Percentiles rank a stretch among this genome's conserved stretches.
These are phyloP conservation scores for Naganishia vishniacii DNA, from an alignment of 768 basidiomycete species.

Conservation along the genomic window DNA sequence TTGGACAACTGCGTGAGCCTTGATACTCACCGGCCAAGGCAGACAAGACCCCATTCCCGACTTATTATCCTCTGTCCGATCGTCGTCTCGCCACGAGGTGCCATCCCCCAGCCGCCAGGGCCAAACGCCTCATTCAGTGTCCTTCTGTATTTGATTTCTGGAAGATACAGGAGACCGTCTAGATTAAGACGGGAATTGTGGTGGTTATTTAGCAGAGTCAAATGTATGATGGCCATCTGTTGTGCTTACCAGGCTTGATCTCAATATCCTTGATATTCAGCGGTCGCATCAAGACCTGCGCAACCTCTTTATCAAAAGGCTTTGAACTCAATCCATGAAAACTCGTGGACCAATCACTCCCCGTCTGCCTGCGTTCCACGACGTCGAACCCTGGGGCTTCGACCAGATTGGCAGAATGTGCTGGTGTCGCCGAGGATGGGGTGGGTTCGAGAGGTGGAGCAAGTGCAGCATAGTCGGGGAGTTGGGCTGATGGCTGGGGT, in stretches of 20 bases:
- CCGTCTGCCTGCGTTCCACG: not conserved
- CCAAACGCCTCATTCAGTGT: constrained; percentile 89
- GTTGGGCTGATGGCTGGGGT: constrained; percentile 19
- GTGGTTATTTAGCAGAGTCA: not conserved
- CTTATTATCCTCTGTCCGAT: constrained; percentile 82
- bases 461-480: constrained; percentile 23
- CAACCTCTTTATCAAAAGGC: constrained; percentile 70
- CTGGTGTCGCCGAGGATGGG: not conserved
- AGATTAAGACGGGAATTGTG: constrained; percentile 6
- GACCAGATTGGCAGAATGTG: not conserved
- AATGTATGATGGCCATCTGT: not conserved
- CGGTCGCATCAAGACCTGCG: constrained; percentile 67
- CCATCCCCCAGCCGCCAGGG: constrained; percentile 94
- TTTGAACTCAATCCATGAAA: constrained; percentile 72
- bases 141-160: constrained; percentile 93
- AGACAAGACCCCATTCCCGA: constrained; percentile 89
- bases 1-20: no score
- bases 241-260: constrained; percentile 78
- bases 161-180: constrained; percentile 92
- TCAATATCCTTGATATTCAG: constrained; percentile 75
- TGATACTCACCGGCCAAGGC: constrained; percentile 71
- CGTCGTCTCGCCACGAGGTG: constrained; percentile 85
- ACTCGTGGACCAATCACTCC: constrained; percentile 74
- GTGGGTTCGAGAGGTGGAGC: constrained; percentile 19
- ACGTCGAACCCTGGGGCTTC: not conserved